phyloP scores from a whole-genome alignment of 2,329 filamentous ascomycete species.

The Capronia epimyces region DNA sequence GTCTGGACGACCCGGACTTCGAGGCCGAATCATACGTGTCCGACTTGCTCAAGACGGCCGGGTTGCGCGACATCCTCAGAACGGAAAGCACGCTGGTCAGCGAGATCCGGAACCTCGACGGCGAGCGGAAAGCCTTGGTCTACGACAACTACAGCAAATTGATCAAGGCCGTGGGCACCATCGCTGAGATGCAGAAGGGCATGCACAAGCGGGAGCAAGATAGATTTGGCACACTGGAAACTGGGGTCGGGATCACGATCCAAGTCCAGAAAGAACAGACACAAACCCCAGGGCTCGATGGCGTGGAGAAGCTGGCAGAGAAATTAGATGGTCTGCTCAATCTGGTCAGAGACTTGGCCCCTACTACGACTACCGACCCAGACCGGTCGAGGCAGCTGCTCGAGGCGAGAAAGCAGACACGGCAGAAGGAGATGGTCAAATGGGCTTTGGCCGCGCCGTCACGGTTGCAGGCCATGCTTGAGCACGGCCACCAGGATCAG shows the following conservation, averaged over 20 bases:
- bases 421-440: slow-evolving; percentile 40
- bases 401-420: slow-evolving; percentile 28
- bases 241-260: neutral
- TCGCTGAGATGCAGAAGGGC: slow-evolving; percentile 59
- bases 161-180: slow-evolving; percentile 94
- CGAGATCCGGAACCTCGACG: slow-evolving; percentile 84
- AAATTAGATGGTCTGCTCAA: slow-evolving; percentile 38
- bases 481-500: slow-evolving; percentile 37
- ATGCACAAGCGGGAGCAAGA: slow-evolving; percentile 44
- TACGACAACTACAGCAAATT: slow-evolving; percentile 98
- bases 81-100: slow-evolving; percentile 44
- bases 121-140: slow-evolving; percentile 92
- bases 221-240: slow-evolving; percentile 26
- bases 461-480: slow-evolving; percentile 36
- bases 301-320: slow-evolving; percentile 21
- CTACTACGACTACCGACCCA: slow-evolving; percentile 37
- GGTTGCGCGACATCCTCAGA: slow-evolving; percentile 41
- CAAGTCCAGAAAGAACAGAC: slow-evolving; percentile 3
- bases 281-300: slow-evolving; percentile 15
- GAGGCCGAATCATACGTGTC: slow-evolving; percentile 57
- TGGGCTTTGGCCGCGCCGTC: slow-evolving; percentile 43
- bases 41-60: slow-evolving; percentile 39
- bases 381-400: slow-evolving; percentile 31
- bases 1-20: slow-evolving; percentile 71
- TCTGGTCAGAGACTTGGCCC: slow-evolving; percentile 44